Evolutionary conservation across 2,329 filamentous ascomycete genomes (phyloP).

Genomic region (Sarocladium kiliense): DNA sequence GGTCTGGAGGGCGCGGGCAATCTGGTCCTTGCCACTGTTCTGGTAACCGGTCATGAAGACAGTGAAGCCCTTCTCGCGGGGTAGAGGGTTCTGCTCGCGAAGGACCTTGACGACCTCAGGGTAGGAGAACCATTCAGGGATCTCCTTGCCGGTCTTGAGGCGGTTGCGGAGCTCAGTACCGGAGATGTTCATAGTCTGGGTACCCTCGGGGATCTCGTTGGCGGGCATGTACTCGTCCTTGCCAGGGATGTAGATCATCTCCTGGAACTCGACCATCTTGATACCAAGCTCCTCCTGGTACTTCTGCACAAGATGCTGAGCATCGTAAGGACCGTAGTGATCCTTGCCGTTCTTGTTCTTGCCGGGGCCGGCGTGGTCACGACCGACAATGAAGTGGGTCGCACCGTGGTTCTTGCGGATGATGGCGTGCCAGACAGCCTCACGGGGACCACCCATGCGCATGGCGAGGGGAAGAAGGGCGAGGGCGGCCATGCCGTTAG

Average conservation of each 20-base stretch:
- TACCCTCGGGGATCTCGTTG: conserved; percentile 79
- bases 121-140: conserved; percentile 99
- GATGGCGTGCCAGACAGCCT: conserved; percentile 99
- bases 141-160: conserved; percentile 85
- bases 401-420: conserved; percentile 99
- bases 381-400: conserved; percentile 98
- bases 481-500: conserved; percentile 97
- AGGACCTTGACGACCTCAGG: conserved; percentile 96
- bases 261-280: conserved; percentile 98
- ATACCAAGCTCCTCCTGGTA: conserved; percentile 96
- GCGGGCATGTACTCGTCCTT: conserved; percentile 92
- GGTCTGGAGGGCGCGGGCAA: conserved; percentile 91
- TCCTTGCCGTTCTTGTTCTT: conserved; percentile 97
- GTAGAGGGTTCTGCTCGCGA: conserved; percentile 90
- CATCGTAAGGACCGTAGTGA: conserved; percentile 97
- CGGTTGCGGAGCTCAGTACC: conserved; percentile 88
- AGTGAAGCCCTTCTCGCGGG: conserved; percentile 91
- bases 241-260: conserved; percentile 98
- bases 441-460: conserved; percentile 97
- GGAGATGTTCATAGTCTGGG: conserved; percentile 83
- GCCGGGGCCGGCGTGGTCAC: conserved; percentile 95
- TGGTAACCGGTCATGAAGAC: conserved; percentile 96
- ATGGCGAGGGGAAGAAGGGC: conserved; percentile 94
- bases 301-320: conserved; percentile 92
- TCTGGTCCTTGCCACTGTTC: conserved; percentile 95